A percentile compares a stretch with the other conserved stretches of the same genome.
These are phyloP conservation scores for Bipolaris oryzae DNA, from an alignment of 2,329 filamentous ascomycete genomes.

Conservation along the genomic window DNA sequence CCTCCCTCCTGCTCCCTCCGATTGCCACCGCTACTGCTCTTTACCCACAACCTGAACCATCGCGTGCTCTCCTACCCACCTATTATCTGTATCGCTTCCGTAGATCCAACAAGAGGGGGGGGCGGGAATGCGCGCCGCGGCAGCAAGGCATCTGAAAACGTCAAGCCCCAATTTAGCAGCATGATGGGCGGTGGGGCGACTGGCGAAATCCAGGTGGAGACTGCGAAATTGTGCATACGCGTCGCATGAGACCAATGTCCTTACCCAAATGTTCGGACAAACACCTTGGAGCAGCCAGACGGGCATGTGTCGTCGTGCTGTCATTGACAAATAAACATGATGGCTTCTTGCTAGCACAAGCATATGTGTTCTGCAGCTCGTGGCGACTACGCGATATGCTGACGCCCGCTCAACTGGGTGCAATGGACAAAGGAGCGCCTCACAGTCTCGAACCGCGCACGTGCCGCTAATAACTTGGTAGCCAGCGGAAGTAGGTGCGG, in stretches of 20 bases:
- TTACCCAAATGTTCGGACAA: not conserved
- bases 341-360: not conserved
- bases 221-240: conserved; percentile 27
- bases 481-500: no score
- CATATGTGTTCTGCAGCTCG: not conserved
- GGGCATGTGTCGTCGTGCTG: no score
- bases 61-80: not conserved
- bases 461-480: conserved; percentile 16
- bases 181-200: conserved; percentile 21
- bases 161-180: conserved; percentile 22
- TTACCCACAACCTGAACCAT: not conserved
- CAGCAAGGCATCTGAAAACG: conserved; percentile 15
- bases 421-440: not conserved
- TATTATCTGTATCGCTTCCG: not conserved
- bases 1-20: not conserved
- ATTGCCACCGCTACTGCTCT: not conserved
- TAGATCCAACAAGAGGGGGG: conserved; percentile 2
- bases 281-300: not conserved
- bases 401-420: not conserved
- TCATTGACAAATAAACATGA: not conserved
- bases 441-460: conserved; percentile 6
- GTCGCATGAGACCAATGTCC: conserved; percentile 11
- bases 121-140: conserved; percentile 6
- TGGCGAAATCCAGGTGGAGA: conserved; percentile 18
- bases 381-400: not conserved